Evolutionary conservation across 2,329 filamentous ascomycete species (phyloP), one percentile per base, ranked within the genome.

Genomic region (Alternaria hordeiaustralica): DNA sequence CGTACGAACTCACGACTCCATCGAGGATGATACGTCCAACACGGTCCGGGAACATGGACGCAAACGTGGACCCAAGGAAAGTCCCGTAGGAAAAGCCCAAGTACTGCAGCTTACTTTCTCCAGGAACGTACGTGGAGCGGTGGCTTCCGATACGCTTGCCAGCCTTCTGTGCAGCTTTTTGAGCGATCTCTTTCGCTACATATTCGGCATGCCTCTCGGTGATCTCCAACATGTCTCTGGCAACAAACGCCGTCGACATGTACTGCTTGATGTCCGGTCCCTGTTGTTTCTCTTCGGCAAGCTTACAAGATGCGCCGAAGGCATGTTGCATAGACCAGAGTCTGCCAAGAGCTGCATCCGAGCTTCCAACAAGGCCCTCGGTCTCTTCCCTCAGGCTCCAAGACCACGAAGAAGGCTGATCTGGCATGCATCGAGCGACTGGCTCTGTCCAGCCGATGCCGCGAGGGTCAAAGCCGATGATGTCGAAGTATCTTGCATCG

Each of bases 41-140:
- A n/a, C 78, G 76, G 20, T 78, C 69, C 4, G 79, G 78, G 47
- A 75, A 80, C 78, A 81, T 79, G 26, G 76, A 76, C 6, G 78
- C 77, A 56, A 81, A 81, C 2, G 78, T 81, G 0, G 69, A 66
- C 2, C 79, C 79, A 6, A 81, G 75, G 28, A 82, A 78, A 0
- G 84, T 83, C 1, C 85, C 85, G 55, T 86, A 86, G 7, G 80
- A 83, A 59, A 85, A 79, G 5, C 84, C 84, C 72, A 77, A 81
- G 67, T 82, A 84, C 21, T 83, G 77, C 13, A 86, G 65, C 53
- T 77, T 76, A 13, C 70, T 64, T 18, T 60, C 63, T 53, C 63
- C 73, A 0, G 64, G 60, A 18, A 45, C 64, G 13, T 69, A 68
- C 6, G 26, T 43, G 13, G 55, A 18, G 0, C 41, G n/a, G 13